Base-by-base conservation (phyloP, 805 yeast species). In the Cyberlindnera japonica region DNA sequence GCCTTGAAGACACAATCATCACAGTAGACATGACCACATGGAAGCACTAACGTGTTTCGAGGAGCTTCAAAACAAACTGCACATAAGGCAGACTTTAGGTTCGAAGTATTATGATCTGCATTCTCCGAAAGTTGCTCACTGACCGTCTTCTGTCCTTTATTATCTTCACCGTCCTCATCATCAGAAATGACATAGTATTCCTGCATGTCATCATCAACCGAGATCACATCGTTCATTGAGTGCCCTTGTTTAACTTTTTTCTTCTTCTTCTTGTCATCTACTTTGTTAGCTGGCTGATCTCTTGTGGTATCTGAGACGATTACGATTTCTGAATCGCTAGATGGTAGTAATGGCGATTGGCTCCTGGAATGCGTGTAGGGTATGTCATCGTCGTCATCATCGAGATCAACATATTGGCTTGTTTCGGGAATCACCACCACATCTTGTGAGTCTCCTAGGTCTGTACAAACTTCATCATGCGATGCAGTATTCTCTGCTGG, bases 1-100 rank as follows among this genome's bases (percentile, higher is more conserved):
- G 69, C 56, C 71, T 72, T 45, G 65, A 72, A 77, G 5, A 74
- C 61, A 53, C 83, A 78, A 20, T 69, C 70, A 6, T 69, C 63
- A 50, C 83, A 78, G 49, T 70, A 77, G 3, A 73, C 60, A 54
- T 78, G 83, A 0, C 83, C 83, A 58, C 83, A 78, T 0, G 74
- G 72, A 4, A 77, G 64, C 14, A 71, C 71, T 22, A 69, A 65
- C 2, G 80, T 71, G 6, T 61, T 50, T 13, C 63, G 68, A 3
- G 79, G 77, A 5, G 71, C 65, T 8, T 76, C 82, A 53, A 77
- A 69, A 39, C 83, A 78, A 16, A 78, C 71, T 0, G 80, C 78
- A 52, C 83, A 77, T 26, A 41, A 43, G 18, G 58, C 48, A 21
- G 46, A 40, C 34, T 41, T 39, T 32, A 47, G 11, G 14, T 50